These are phyloP conservation scores for Globisporangium nodosum DNA, from an alignment of 352 stramenopile species.

Conservation along the genomic window DNA sequence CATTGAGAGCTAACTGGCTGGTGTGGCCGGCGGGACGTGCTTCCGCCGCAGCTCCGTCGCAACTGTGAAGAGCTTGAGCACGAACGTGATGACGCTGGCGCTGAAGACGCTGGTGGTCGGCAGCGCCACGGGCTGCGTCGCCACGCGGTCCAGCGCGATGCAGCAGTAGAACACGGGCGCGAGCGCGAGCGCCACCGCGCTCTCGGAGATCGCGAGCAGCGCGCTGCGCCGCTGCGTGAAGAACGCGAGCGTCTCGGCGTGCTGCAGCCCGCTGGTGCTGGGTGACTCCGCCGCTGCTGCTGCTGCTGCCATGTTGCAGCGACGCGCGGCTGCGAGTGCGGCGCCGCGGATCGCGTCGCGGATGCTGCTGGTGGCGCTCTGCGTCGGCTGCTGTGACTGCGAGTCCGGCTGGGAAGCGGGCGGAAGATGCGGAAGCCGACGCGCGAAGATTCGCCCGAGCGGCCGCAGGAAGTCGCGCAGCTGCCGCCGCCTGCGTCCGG, in stretches of 20 bases:
- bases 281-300: too few relatives aligned
- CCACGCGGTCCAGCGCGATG: slow-evolving; percentile 22
- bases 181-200: slow-evolving; percentile 26
- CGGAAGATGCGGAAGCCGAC: too few relatives aligned
- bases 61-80: slow-evolving; percentile 30
- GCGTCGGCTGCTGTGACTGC: too few relatives aligned
- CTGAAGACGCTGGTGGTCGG: slow-evolving; percentile 34
- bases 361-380: too few relatives aligned
- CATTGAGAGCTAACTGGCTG: too few relatives aligned
- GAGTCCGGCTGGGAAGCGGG: too few relatives aligned
- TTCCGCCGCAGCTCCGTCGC: slow-evolving; percentile 11
- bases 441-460: too few relatives aligned
- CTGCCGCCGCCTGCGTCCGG: too few relatives aligned
- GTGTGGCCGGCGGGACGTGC: background rate
- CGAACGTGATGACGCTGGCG: slow-evolving; percentile 30
- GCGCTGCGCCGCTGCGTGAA: background rate
- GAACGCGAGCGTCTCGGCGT: slow-evolving; percentile 1
- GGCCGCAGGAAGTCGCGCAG: too few relatives aligned
- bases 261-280: background rate
- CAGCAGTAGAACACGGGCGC: slow-evolving; percentile 42
- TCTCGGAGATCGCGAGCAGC: slow-evolving; percentile 17
- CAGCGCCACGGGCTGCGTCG: slow-evolving; percentile 13
- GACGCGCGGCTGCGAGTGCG: too few relatives aligned
- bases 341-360: too few relatives aligned
- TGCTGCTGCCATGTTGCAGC: too few relatives aligned